A percentile compares a stretch with the other conserved stretches of the same genome.
Evolutionary conservation across 2,329 filamentous ascomycete species (phyloP).

Genomic region (Nigrograna mackinnonii): DNA sequence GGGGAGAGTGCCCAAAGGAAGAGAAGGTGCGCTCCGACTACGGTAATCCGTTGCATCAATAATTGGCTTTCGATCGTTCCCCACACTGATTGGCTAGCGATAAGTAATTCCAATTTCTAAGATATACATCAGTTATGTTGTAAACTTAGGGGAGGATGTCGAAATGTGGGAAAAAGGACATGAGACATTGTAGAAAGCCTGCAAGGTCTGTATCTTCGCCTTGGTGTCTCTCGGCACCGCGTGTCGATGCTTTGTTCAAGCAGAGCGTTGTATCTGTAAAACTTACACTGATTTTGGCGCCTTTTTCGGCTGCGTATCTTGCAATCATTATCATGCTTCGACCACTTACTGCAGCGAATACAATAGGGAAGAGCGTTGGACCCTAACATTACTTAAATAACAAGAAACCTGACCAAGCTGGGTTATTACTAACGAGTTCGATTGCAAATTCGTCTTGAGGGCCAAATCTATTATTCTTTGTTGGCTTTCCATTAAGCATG

Average conservation of each 20-base stretch:
- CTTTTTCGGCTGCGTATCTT: conserved; percentile 35
- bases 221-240: no score
- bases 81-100: conserved; percentile 43
- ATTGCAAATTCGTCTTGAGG: conserved; percentile 31
- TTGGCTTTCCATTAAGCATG: conserved; percentile 28
- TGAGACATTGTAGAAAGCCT: no score
- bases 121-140: no score
- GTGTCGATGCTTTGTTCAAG: no score
- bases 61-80: conserved; percentile 39
- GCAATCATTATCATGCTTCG: conserved; percentile 41
- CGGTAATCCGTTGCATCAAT: conserved; percentile 27
- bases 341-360: conserved; percentile 39
- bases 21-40: conserved; percentile 34
- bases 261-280: no score
- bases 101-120: conserved; percentile 39
- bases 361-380: conserved; percentile 40
- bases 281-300: conserved; percentile 32
- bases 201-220: no score
- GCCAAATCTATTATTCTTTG: conserved; percentile 22
- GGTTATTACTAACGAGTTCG: no score
- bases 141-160: no score
- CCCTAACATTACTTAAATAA: conserved; percentile 20
- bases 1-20: conserved; percentile 42
- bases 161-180: no score
- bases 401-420: no score